A percentile compares a stretch with the other conserved stretches of the same genome.
These are phyloP conservation scores for Kluyveromyces starmeri DNA, from an alignment of 805 yeast species.

Conservation along the genomic window DNA sequence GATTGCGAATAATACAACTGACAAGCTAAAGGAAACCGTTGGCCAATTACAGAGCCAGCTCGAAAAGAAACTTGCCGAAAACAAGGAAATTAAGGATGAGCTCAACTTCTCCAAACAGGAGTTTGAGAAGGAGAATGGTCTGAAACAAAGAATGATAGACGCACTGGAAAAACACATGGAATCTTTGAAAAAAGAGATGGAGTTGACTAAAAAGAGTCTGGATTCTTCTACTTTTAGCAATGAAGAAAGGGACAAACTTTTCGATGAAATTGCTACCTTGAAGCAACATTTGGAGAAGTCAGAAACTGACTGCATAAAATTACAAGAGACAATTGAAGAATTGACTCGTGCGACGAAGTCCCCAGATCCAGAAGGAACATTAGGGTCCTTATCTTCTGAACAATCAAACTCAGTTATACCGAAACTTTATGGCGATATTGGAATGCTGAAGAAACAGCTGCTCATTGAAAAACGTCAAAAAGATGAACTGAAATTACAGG, in stretches of 20 bases:
- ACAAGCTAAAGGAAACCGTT: conserved; percentile 21
- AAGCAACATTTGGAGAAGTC: conserved; percentile 29
- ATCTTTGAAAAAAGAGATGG: conserved; percentile 36
- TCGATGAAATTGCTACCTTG: conserved; percentile 23
- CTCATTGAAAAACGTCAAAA: conserved; percentile 64
- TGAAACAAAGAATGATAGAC: conserved; percentile 53
- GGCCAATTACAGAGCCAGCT: conserved; percentile 30
- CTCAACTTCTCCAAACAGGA: conserved; percentile 37
- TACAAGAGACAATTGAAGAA: conserved; percentile 39
- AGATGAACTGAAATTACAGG: conserved; percentile 57
- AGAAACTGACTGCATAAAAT: conserved; percentile 29
- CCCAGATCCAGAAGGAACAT: conserved; percentile 8
- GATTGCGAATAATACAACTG: conserved; percentile 24
- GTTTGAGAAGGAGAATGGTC: conserved; percentile 46
- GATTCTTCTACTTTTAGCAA: conserved; percentile 29
- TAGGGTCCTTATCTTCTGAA: conserved; percentile 11
- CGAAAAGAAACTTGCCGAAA: conserved; percentile 36
- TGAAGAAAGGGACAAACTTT: conserved; percentile 27
- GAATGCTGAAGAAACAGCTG: conserved; percentile 54
- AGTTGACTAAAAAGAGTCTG: conserved; percentile 39
- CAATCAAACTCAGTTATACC: conserved; percentile 6
- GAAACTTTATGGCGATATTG: conserved; percentile 49
- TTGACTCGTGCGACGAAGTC: conserved; percentile 22
- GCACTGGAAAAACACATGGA: conserved; percentile 33
- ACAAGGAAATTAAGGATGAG: conserved; percentile 41